Evolutionary conservation across 1,284 basidiomycete genomes (phyloP).

Genomic region (Trichosporon ovoides): DNA sequence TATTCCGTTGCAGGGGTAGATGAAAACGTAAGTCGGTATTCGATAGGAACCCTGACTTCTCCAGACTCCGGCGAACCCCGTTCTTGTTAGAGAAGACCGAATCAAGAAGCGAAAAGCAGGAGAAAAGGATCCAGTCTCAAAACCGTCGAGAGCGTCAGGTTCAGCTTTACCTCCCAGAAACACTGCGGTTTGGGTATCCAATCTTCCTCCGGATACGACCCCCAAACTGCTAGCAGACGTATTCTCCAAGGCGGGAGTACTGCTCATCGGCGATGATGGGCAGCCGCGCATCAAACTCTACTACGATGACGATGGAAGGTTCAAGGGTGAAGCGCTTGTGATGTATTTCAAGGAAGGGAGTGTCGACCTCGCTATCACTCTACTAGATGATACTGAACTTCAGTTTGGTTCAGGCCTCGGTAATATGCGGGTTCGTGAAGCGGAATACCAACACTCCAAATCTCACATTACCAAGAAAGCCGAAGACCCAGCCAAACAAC

Average conservation of each 20-base stretch:
- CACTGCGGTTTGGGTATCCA: conserved; percentile 87
- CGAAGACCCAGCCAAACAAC: conserved; percentile 51
- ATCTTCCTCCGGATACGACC: conserved; percentile 73
- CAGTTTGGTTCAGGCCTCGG: conserved; percentile 63
- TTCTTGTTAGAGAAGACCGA: conserved; percentile 60
- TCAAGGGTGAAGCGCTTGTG: conserved; percentile 91
- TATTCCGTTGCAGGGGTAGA: conserved; percentile 86
- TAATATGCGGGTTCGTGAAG: conserved; percentile 77
- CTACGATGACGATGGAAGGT: conserved; percentile 76
- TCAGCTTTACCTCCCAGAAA: conserved; percentile 54
- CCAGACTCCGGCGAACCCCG: conserved; percentile 71
- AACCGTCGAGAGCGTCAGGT: conserved; percentile 44
- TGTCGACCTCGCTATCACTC: conserved; percentile 73
- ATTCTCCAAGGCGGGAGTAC: conserved; percentile 84
- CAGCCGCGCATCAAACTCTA: conserved; percentile 91
- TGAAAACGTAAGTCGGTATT: conserved; percentile 60
- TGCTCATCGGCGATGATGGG: conserved; percentile 84
- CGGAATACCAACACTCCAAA: conserved; percentile 60
- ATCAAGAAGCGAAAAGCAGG: conserved; percentile 59
- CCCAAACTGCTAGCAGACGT: conserved; percentile 68
- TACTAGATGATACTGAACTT: conserved; percentile 89
- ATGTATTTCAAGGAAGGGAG: conserved; percentile 98
- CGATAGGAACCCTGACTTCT: not conserved
- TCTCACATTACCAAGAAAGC: conserved; percentile 73
- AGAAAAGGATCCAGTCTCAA: conserved; percentile 51